Conservation (phyloP, 768 basidiomycete species). For the Russula emetica region DNA sequence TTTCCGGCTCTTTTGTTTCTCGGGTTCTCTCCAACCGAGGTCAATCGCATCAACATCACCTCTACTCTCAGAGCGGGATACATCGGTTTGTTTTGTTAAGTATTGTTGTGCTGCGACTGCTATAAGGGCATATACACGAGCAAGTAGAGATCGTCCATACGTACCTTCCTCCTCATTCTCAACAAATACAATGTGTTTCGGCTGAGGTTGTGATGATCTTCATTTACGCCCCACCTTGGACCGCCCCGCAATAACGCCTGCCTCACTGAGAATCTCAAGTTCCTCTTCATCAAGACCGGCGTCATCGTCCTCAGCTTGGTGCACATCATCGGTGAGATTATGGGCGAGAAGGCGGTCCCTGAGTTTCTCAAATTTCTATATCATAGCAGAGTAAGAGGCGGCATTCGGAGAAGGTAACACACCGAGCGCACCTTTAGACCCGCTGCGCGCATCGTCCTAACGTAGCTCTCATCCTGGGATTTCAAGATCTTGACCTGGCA, state of each 20-base stretch:
- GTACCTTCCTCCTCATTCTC: slow-evolving; percentile 62
- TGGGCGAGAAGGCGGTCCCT: slow-evolving; percentile 60
- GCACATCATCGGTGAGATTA: slow-evolving; percentile 35
- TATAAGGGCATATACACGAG: neutral
- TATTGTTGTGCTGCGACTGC: slow-evolving; percentile 12
- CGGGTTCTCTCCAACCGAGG: slow-evolving; percentile 19
- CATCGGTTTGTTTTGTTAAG: neutral
- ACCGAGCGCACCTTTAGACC: slow-evolving; percentile 66
- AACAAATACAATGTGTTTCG: slow-evolving; percentile 63
- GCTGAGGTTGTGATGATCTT: slow-evolving; percentile 33
- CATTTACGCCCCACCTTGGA: slow-evolving; percentile 35
- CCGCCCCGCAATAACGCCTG: slow-evolving; percentile 54
- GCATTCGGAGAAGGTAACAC: slow-evolving; percentile 15
- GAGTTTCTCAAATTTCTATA: slow-evolving; percentile 81
- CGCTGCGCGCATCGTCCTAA: slow-evolving; percentile 76
- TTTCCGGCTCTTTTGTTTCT: neutral
- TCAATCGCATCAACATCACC: neutral
- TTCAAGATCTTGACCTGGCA: slow-evolving; percentile 95
- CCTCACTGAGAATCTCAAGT: slow-evolving; percentile 50
- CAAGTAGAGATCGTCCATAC: slow-evolving; percentile 15
- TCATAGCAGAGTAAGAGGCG: neutral
- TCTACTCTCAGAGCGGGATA: neutral
- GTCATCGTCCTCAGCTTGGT: slow-evolving; percentile 39
- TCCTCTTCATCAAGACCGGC: slow-evolving; percentile 43
- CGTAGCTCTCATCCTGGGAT: slow-evolving; percentile 93